A percentile compares a stretch with the other conserved stretches of the same genome.
Evolutionary conservation across 805 yeast genomes (phyloP).

Genomic region (Pichia exigua): DNA sequence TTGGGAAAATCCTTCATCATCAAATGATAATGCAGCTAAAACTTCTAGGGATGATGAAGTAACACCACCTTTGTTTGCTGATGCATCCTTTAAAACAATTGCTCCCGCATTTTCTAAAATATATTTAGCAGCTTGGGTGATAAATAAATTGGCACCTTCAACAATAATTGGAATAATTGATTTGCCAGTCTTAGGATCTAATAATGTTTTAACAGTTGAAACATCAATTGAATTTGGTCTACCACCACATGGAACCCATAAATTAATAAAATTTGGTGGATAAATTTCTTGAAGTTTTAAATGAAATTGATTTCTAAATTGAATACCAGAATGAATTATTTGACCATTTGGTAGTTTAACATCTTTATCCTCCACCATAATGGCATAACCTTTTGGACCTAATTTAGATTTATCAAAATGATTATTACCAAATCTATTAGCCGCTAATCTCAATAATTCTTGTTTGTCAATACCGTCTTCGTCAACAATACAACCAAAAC

Average conservation of each 20-base stretch:
- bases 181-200: conserved; percentile 71
- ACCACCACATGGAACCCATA: conserved; percentile 98
- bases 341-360: conserved; percentile 70
- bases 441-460: conserved; percentile 75
- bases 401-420: conserved; percentile 60
- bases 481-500: conserved; percentile 91
- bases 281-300: conserved; percentile 58
- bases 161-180: conserved; percentile 78
- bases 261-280: conserved; percentile 51
- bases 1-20: conserved; percentile 70
- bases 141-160: conserved; percentile 95
- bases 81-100: conserved; percentile 86
- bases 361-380: conserved; percentile 80
- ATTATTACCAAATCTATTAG: conserved; percentile 64
- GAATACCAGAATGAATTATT: conserved; percentile 71
- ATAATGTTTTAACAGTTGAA: conserved; percentile 63
- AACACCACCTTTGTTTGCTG: conserved; percentile 97
- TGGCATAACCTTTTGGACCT: conserved; percentile 68
- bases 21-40: conserved; percentile 85
- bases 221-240: conserved; percentile 94
- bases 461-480: conserved; percentile 78
- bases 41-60: conserved; percentile 95
- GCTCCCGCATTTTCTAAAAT: conserved; percentile 82
- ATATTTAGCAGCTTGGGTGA: conserved; percentile 89
- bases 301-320: conserved; percentile 88